Conservation (phyloP, 164 flowering plant species). For the Piper longum region DNA sequence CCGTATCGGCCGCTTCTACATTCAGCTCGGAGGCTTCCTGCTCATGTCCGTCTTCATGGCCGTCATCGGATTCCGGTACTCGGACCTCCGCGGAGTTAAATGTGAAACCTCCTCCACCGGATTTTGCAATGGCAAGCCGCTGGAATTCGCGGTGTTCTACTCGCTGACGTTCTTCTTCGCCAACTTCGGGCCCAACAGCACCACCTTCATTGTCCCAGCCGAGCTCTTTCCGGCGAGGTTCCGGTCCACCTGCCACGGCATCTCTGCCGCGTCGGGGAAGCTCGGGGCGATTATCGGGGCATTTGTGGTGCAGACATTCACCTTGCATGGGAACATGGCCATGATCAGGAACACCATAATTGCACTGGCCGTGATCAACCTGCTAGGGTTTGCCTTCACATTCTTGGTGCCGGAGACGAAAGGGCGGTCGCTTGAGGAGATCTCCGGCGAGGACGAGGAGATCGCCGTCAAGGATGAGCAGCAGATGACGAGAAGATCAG, state of each 20-base stretch:
- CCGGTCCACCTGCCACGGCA: constrained; percentile 45
- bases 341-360: constrained; percentile 11
- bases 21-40: constrained; percentile 33
- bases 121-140: constrained; percentile 16
- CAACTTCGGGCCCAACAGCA: constrained; percentile 45
- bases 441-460: constrained; percentile 21
- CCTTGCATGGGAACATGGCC: constrained; percentile 6
- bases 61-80: constrained; percentile 20
- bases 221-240: constrained; percentile 42
- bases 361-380: constrained; percentile 12
- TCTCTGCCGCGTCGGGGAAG: constrained; percentile 38
- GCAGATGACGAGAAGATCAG: background rate
- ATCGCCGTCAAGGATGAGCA: constrained; percentile 3
- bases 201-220: constrained; percentile 41
- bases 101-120: constrained; percentile 6
- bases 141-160: constrained; percentile 18
- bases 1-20: constrained; percentile 22
- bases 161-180: constrained; percentile 40
- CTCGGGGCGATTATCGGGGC: constrained; percentile 33
- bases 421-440: constrained; percentile 25
- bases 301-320: constrained; percentile 18
- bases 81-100: constrained; percentile 9
- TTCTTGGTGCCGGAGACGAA: constrained; percentile 31
- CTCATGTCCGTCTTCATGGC: constrained; percentile 37
- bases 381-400: constrained; percentile 20